phyloP scores from a whole-genome alignment of 805 yeast species.

The Torulaspora indica region DNA sequence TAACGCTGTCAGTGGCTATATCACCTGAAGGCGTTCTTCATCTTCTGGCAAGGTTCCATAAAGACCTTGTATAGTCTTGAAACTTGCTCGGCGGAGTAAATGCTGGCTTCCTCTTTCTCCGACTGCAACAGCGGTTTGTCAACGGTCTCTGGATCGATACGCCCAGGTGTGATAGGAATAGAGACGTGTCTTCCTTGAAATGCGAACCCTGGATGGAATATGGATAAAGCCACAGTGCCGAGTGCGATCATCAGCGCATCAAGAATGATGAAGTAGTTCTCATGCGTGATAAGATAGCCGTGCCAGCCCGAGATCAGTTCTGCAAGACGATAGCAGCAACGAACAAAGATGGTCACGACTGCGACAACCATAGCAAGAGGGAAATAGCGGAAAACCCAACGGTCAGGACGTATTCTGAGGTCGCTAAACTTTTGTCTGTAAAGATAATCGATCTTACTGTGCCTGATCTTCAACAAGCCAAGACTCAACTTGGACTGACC shows the following conservation, averaged over 20 bases:
- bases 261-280: constrained; percentile 52
- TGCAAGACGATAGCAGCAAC: constrained; percentile 69
- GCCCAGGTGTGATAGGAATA: constrained; percentile 26
- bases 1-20: not conserved
- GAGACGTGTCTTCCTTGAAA: constrained; percentile 36
- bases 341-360: constrained; percentile 51
- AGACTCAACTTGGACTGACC: constrained; percentile 17
- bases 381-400: constrained; percentile 40
- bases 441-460: constrained; percentile 22
- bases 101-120: not conserved
- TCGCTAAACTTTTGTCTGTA: constrained; percentile 27
- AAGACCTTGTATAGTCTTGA: not conserved
- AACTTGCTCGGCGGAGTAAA: not conserved
- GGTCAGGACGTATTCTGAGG: constrained; percentile 30
- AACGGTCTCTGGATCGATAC: constrained; percentile 16
- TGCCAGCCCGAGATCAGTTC: constrained; percentile 64
- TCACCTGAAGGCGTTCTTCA: not conserved
- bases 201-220: constrained; percentile 61
- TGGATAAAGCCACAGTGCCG: constrained; percentile 44
- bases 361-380: constrained; percentile 45
- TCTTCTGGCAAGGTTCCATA: not conserved
- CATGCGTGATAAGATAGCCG: constrained; percentile 60
- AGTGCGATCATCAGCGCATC: constrained; percentile 61
- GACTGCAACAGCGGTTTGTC: constrained; percentile 2
- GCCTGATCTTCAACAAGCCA: constrained; percentile 17